Evolutionary conservation across 2,329 filamentous ascomycete species (phyloP).

Genomic region (Penicillium occitanis): DNA sequence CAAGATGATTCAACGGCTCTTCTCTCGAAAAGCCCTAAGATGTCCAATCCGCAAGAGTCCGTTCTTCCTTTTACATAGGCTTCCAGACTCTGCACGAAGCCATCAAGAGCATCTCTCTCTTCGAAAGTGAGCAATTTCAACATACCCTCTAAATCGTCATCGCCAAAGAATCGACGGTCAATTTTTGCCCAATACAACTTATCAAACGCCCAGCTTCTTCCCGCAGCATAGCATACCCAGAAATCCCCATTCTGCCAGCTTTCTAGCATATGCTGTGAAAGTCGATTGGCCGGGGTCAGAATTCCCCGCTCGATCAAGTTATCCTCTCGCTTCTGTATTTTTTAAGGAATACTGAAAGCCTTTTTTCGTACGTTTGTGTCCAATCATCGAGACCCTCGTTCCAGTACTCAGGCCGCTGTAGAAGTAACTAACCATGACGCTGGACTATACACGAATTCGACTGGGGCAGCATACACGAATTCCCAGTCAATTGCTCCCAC

Average conservation of each 20-base stretch:
- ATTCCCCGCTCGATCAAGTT: neutral
- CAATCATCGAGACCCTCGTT: neutral
- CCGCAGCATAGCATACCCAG: constrained; percentile 28
- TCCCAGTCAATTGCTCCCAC: constrained; percentile 25
- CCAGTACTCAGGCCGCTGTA: neutral
- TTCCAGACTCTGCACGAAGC: constrained; percentile 24
- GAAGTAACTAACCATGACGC: constrained; percentile 11
- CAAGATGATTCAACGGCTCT: neutral
- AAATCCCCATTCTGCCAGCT: constrained; percentile 26
- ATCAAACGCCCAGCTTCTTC: constrained; percentile 30
- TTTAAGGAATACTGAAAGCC: neutral
- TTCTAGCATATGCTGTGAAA: constrained; percentile 24
- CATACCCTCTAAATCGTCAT: constrained; percentile 23
- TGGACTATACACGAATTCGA: constrained; percentile 23
- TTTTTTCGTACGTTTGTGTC: constrained; percentile 16
- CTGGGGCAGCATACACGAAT: constrained; percentile 29
- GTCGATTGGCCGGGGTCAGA: constrained; percentile 15
- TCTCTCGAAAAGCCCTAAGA: neutral
- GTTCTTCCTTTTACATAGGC: constrained; percentile 9
- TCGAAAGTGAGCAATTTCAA: constrained; percentile 24
- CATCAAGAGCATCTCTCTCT: constrained; percentile 24
- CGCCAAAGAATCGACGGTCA: constrained; percentile 29
- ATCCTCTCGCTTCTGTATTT: neutral
- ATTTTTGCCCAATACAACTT: constrained; percentile 29
- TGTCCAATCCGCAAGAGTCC: neutral